These are phyloP conservation scores for Plectranthus barbatus DNA, from an alignment of 257 asterid genomes.

Conservation along the genomic window DNA sequence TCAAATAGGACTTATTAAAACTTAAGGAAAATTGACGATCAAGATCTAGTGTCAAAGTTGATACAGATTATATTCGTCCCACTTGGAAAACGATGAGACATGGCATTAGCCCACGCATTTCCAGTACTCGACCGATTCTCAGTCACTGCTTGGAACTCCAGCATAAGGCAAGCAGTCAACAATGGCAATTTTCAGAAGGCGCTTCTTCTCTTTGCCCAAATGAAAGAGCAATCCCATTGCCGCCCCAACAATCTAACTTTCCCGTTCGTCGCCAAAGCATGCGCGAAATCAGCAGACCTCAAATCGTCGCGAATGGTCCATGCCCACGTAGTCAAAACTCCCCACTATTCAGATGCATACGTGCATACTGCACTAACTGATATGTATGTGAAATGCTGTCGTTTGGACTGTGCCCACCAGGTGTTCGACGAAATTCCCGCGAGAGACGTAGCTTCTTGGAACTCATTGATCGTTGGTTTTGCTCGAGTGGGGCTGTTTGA, in stretches of 20 bases:
- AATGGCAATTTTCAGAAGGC: constrained; percentile 30
- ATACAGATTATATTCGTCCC: too few relatives aligned
- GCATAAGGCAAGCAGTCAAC: constrained; percentile 38
- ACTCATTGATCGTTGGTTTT: constrained; percentile 41
- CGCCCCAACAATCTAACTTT: constrained; percentile 50
- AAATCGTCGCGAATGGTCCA: constrained; percentile 33
- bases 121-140: constrained; percentile 22
- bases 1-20: too few relatives aligned
- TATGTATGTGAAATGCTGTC: constrained; percentile 47
- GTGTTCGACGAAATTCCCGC: constrained; percentile 65
- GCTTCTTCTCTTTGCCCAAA: constrained; percentile 42
- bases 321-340: constrained; percentile 33
- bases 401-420: constrained; percentile 26
- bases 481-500: constrained; percentile 31
- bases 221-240: constrained; percentile 24
- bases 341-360: constrained; percentile 32
- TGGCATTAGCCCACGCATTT: constrained; percentile 7
- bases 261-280: constrained; percentile 61
- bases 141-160: constrained; percentile 32
- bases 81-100: too few relatives aligned
- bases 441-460: constrained; percentile 65
- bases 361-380: constrained; percentile 56
- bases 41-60: too few relatives aligned
- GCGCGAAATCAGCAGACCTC: constrained; percentile 39
- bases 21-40: too few relatives aligned